Evolutionary conservation across 164 flowering plant species (phyloP).

Genomic region (Akebia trifoliata): DNA sequence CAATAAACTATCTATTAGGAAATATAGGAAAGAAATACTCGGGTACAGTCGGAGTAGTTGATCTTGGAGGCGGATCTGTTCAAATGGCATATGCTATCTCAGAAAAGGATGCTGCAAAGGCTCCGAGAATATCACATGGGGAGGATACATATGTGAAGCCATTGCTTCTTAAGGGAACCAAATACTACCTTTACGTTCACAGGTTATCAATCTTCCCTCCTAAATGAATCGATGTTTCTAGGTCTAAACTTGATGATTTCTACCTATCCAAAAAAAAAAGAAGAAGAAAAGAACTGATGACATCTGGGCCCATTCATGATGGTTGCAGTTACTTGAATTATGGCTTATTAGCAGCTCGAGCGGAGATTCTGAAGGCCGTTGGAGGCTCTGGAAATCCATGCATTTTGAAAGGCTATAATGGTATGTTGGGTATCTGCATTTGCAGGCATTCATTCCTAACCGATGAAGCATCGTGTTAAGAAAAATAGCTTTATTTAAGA

Average conservation of each 20-base stretch:
- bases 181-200: conserved; percentile 87
- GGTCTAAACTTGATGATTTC: background rate
- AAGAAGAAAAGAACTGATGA: too few species aligned
- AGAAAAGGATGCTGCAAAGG: conserved; percentile 62
- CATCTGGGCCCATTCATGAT: too few species aligned
- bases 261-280: too few species aligned
- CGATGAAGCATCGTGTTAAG: too few species aligned
- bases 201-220: conserved; percentile 42
- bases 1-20: conserved; percentile 77
- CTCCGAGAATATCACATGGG: conserved; percentile 62
- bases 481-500: too few species aligned
- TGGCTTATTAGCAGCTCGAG: conserved; percentile 94
- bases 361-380: conserved; percentile 70
- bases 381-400: conserved; percentile 69
- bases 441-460: too few species aligned
- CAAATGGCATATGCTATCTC: conserved; percentile 99
- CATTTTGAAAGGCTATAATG: conserved; percentile 64
- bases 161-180: conserved; percentile 63
- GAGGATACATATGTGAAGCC: conserved; percentile 80
- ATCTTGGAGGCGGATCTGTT: conserved; percentile 98
- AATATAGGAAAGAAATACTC: conserved; percentile 65
- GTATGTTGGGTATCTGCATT: conserved; percentile 31
- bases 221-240: background rate
- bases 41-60: conserved; percentile 86
- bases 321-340: conserved; percentile 78